Conservation (phyloP, 148 eudicot species). For the Vaccinium macrocarpon region DNA sequence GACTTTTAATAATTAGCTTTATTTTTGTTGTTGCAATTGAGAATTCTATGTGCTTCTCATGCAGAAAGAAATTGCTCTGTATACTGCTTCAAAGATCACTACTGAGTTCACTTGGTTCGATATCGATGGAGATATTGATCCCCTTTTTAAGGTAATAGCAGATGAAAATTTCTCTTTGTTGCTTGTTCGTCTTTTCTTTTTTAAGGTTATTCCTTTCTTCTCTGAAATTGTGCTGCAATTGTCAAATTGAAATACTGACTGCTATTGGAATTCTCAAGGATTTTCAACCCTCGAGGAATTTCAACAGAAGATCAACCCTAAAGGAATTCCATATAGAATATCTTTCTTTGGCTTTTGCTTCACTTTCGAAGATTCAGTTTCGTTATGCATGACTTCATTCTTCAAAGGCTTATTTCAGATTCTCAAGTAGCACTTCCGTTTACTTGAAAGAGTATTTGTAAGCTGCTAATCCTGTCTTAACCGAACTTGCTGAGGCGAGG, state of each 20-base stretch:
- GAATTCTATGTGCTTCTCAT: conserved; percentile 15
- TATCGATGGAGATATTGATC: conserved; percentile 90
- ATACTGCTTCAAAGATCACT: conserved; percentile 86
- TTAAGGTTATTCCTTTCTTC: conserved; percentile 1
- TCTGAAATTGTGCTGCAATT: neutral
- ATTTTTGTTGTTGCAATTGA: neutral
- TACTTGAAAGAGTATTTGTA: neutral
- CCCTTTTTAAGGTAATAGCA: conserved; percentile 84
- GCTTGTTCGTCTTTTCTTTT: conserved; percentile 3
- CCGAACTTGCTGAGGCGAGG: neutral
- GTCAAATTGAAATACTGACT: neutral
- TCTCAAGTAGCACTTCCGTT: neutral
- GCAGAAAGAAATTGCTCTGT: conserved; percentile 97
- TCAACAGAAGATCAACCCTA: neutral
- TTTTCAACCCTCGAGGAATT: neutral
- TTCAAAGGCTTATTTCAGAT: neutral
- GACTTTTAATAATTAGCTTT: neutral
- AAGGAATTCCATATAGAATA: neutral
- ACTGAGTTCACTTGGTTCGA: conserved; percentile 90
- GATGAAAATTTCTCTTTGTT: neutral
- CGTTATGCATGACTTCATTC: neutral
- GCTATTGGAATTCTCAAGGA: neutral
- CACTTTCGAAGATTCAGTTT: neutral
- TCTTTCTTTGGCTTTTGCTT: neutral
- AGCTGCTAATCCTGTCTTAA: neutral